phyloP scores from a whole-genome alignment of 192 early-diverging fungal genomes.

The Coemansia sp. region DNA sequence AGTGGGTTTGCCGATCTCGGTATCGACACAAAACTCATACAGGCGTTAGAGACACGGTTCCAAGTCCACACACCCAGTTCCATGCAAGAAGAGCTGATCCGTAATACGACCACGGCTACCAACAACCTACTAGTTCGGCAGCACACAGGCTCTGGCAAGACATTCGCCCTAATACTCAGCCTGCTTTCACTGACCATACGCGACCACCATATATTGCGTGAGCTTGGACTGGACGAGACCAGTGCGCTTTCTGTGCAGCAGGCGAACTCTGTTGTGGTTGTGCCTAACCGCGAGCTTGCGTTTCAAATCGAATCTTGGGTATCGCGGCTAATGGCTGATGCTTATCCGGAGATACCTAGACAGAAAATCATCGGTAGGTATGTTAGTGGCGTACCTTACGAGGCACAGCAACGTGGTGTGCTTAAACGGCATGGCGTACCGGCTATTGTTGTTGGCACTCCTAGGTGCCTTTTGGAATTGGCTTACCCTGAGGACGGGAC shows the following conservation, averaged over 20 bases:
- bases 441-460: slow-evolving; percentile 30
- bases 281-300: slow-evolving; percentile 49
- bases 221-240: too few relatives aligned
- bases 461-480: slow-evolving; percentile 21
- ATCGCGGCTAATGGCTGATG: not conserved
- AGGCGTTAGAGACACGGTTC: not conserved
- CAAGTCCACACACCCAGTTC: not conserved
- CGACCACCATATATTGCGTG: slow-evolving; percentile 30
- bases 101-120: not conserved
- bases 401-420: slow-evolving; percentile 8
- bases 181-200: slow-evolving; percentile 21
- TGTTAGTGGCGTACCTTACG: slow-evolving; percentile 30
- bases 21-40: not conserved
- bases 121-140: slow-evolving; percentile 25
- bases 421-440: slow-evolving; percentile 40
- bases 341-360: slow-evolving; percentile 19
- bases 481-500: not conserved
- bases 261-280: slow-evolving; percentile 27
- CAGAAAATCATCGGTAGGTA: slow-evolving; percentile 26
- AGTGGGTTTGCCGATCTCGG: too few relatives aligned
- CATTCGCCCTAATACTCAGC: slow-evolving; percentile 12
- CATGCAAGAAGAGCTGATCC: slow-evolving; percentile 14
- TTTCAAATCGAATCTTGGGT: slow-evolving; percentile 42
- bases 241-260: not conserved
- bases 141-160: slow-evolving; percentile 42